Base-by-base conservation (phyloP, 31 red algal species). In the Porphyra umbilicalis region DNA sequence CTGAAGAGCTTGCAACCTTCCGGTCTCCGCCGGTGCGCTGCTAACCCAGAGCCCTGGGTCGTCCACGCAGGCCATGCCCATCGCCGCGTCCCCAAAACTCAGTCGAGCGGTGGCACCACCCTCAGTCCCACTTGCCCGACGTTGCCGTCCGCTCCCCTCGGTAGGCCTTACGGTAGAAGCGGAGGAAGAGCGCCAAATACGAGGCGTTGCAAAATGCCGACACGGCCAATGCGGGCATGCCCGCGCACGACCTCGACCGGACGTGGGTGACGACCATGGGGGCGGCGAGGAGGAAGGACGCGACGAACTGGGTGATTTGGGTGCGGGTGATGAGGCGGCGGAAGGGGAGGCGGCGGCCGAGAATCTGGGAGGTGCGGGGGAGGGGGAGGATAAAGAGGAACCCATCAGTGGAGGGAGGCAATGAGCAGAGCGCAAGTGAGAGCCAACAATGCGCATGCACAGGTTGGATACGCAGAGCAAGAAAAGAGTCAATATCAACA, bases 291-390 rank as follows among this genome's bases (percentile, higher is more conserved):
- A 85, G 83, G 82, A 98, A 98, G 68, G 88, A 82, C 46, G 90
- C 80, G 79, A 94, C 32, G 75, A 98, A 98, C 76, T 98, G 95
- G 57, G 92, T 79, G 76, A 98, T 98, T 46, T 98, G 95, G 30
- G 82, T 78, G n/a, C 39, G 76, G 33, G 95, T 98, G 82, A 98
- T 94, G 81, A 76, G 40, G 35, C 81, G 80, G 78, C 90, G 87
- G 34, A 79, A 81, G 30, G 91, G 91, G 6, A 97, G 44, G 35
- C 79, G 82, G 35, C 86, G 40, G 6, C 83, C 36, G 10, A 91
- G 80, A 35, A 78, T 80, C 83, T 85, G 78, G 25, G 20, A 16
- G 57, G 57, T 11, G 25, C 44, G 25, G 44, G 13, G 25, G 13
- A 2, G 25, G 57, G 8, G 25, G 20, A 2, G 30, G 1, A 29